Evolutionary conservation across 441 rosid genomes (phyloP), one percentile per base, ranked within the genome.

Genomic region (Theobroma grandiflorum): DNA sequence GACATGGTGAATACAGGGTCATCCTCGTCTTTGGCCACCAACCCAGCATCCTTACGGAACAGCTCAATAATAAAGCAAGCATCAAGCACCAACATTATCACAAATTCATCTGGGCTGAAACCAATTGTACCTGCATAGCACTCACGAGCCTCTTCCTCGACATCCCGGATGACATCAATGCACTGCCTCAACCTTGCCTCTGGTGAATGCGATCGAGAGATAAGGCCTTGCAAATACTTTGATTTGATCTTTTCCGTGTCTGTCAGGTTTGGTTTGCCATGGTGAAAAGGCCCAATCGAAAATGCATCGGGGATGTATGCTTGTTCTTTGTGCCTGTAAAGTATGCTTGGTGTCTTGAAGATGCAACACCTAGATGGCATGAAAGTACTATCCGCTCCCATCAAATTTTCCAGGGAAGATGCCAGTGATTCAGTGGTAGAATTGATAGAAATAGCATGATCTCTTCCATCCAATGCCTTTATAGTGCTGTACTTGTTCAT

Each of bases 21-120:
- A 45, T 82, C 75, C 0, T 31, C 11, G 0, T 78, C 82, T 57
- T 33, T 62, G 1, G 1, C 33, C 7, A 8, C 18, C 69, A 47
- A 8, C 0, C 73, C 2, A 0, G 42, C 69, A 40, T 81, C 26
- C 66, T 81, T 83, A 0, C 80, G 49, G 4, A 81, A 35, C 26
- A 74, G 57, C 52, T 83, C 88, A 8, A 85, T 61, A 9, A 87
- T 70, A 75, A 84, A 87, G 79, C 84, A 85, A 18, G 84, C 87
- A 67, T 84, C 89, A 59, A 74, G 75, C 0, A 85, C 78, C 74
- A 87, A 38, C 16, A 87, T 77, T 12, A 74, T 15, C 4, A 82
- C 82, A 18, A 84, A 74, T 43, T 84, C 71, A 2, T 65, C 80
- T 0, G 0, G 47, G 18, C 6, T 62, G 8, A 52, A 38, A 16